phyloP scores from a whole-genome alignment of 805 yeast genomes.

The Diddensiella santjacobensis region DNA sequence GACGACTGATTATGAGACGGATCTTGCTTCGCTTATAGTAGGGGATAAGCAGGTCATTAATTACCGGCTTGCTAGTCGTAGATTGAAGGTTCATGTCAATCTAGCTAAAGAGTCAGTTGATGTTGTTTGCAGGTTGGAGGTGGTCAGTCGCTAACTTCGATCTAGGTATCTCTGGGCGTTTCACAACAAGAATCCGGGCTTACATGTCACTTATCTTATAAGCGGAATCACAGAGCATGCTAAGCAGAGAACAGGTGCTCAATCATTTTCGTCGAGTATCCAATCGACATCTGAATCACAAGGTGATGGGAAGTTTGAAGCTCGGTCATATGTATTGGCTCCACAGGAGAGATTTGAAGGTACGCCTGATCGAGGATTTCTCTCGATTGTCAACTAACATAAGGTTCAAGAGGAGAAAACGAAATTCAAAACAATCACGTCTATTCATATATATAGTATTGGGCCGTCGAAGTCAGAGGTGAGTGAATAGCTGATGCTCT shows the following conservation, averaged over 20 bases:
- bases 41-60: conserved; percentile 11
- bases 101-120: conserved; percentile 22
- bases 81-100: conserved; percentile 18
- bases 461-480: conserved; percentile 13
- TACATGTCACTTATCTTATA: conserved; percentile 12
- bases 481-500: neutral
- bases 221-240: neutral
- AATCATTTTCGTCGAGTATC: neutral
- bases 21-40: neutral
- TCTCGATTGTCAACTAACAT: too few species aligned
- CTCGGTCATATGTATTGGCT: neutral
- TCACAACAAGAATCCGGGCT: conserved; percentile 14
- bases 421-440: conserved; percentile 6
- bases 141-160: too few species aligned
- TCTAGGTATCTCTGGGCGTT: conserved; percentile 17
- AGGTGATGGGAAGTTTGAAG: neutral
- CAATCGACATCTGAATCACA: neutral
- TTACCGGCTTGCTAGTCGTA: conserved; percentile 21
- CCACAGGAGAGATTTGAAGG: conserved; percentile 11
- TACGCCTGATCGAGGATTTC: neutral
- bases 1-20: neutral
- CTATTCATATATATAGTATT: conserved; percentile 19
- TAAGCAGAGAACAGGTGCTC: neutral
- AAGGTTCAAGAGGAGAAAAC: conserved; percentile 12
- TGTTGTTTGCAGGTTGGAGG: too few species aligned